A percentile compares a stretch with the other conserved stretches of the same genome.
phyloP scores from a whole-genome alignment of 2,329 filamentous ascomycete genomes.

The Venturia aucupariae region DNA sequence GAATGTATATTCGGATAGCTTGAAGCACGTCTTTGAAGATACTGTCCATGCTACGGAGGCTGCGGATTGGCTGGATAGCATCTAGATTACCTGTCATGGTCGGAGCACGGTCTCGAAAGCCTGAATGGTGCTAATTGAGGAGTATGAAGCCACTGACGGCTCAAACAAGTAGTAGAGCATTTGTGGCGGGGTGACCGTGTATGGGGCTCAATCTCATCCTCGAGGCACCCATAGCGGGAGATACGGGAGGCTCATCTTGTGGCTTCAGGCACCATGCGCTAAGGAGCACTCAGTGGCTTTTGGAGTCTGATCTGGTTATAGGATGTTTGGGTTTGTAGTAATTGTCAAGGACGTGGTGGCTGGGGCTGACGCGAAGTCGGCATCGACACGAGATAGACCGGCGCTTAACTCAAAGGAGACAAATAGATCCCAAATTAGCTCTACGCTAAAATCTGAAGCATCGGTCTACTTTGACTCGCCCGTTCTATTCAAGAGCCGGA shows the following conservation, averaged over 20 bases:
- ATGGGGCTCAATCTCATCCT: conserved; percentile 6
- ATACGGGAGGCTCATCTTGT: not conserved
- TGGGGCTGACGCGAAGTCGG: not conserved
- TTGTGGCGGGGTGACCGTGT: not conserved
- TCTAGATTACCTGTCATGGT: not conserved
- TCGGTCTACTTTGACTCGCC: not conserved
- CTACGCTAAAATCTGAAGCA: not conserved
- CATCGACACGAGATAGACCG: not conserved
- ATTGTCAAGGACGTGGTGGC: not conserved
- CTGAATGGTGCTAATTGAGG: not conserved
- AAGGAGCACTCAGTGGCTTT: not conserved
- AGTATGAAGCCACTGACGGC: not conserved
- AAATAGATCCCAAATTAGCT: not conserved
- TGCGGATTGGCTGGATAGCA: not conserved
- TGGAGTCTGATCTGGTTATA: not conserved
- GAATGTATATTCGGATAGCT: conserved; percentile 5
- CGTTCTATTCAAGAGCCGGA: not conserved
- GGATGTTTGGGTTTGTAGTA: conserved; percentile 2
- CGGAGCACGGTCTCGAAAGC: not conserved
- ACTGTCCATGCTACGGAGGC: not conserved
- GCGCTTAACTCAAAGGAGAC: not conserved
- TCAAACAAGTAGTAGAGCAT: not conserved
- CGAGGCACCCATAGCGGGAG: not conserved
- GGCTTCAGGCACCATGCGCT: not conserved
- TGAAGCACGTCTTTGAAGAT: not conserved